Evolutionary conservation across 1,139 yeast genomes (phyloP).

Genomic region (Yamadazyma sp.): DNA sequence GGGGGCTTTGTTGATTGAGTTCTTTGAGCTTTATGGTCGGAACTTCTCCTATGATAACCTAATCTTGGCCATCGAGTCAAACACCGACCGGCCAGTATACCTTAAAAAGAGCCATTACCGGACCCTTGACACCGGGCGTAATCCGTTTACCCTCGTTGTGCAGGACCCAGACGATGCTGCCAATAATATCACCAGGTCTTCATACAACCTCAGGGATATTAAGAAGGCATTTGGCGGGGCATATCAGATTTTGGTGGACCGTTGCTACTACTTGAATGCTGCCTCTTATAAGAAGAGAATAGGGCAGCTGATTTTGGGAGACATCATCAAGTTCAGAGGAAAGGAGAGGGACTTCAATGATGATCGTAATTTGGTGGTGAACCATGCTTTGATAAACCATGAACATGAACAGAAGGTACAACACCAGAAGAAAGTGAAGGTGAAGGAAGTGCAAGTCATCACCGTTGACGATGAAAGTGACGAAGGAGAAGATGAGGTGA

Average conservation of each 20-base stretch:
- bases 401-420: conserved; percentile 6
- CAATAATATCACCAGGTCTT: conserved; percentile 85
- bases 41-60: conserved; percentile 85
- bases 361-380: conserved; percentile 63
- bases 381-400: conserved; percentile 51
- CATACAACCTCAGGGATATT: conserved; percentile 77
- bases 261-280: conserved; percentile 58
- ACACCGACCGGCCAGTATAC: conserved; percentile 50
- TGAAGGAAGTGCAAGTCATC: conserved; percentile 4
- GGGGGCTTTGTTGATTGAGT: conserved; percentile 87
- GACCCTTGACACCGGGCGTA: conserved; percentile 52
- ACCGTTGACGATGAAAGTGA: conserved; percentile 29
- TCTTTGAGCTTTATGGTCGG: conserved; percentile 92
- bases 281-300: conserved; percentile 67
- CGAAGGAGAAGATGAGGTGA: conserved; percentile 10
- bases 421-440: conserved; percentile 12
- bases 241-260: conserved; percentile 71
- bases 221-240: conserved; percentile 93
- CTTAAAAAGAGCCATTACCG: conserved; percentile 57
- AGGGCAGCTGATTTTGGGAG: conserved; percentile 78
- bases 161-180: conserved; percentile 86
- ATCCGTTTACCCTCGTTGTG: conserved; percentile 69
- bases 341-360: conserved; percentile 77
- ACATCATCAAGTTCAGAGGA: conserved; percentile 75
- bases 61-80: conserved; percentile 60